Conservation (phyloP, 768 basidiomycete genomes). For the Lactarius vividus region DNA sequence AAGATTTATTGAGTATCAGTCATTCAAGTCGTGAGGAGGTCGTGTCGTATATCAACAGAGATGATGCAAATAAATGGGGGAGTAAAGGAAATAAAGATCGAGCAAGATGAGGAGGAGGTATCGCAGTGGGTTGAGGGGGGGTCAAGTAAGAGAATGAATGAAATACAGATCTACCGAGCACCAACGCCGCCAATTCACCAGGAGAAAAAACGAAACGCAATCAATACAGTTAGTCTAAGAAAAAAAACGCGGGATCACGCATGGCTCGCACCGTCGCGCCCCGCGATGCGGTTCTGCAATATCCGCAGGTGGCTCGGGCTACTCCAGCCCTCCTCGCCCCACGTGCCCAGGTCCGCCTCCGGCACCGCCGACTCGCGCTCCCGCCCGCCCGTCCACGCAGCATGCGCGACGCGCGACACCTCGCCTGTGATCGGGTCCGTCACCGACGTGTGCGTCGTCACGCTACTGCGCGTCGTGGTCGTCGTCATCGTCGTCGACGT, state of each 20-base stretch:
- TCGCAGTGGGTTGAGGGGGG: not conserved
- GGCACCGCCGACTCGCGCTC: slow-evolving; percentile 9
- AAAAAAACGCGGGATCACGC: slow-evolving; percentile 1
- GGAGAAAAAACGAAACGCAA: not conserved
- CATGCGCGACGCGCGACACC: slow-evolving; percentile 32
- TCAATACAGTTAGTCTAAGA: not conserved
- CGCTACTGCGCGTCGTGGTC: slow-evolving; percentile 32
- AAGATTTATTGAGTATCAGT: not conserved
- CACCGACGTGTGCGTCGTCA: slow-evolving; percentile 33
- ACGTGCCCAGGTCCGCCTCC: slow-evolving; percentile 1
- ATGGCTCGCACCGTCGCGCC: slow-evolving; percentile 10
- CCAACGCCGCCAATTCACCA: not conserved
- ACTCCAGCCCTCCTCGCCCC: slow-evolving; percentile 24
- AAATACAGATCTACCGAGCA: not conserved
- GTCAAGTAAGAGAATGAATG: too few species aligned
- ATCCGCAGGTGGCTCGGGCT: slow-evolving; percentile 21
- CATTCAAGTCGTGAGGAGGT: not conserved
- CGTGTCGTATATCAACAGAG: not conserved
- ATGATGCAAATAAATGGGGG: not conserved
- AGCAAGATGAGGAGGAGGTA: not conserved
- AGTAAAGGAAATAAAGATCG: not conserved
- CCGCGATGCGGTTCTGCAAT: slow-evolving; percentile 22
- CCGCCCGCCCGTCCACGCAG: slow-evolving; percentile 24
- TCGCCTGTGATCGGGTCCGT: slow-evolving; percentile 38
- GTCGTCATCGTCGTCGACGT: slow-evolving; percentile 31